Conservation (phyloP, 2,329 filamentous ascomycete species). For the Venturia effusa region DNA sequence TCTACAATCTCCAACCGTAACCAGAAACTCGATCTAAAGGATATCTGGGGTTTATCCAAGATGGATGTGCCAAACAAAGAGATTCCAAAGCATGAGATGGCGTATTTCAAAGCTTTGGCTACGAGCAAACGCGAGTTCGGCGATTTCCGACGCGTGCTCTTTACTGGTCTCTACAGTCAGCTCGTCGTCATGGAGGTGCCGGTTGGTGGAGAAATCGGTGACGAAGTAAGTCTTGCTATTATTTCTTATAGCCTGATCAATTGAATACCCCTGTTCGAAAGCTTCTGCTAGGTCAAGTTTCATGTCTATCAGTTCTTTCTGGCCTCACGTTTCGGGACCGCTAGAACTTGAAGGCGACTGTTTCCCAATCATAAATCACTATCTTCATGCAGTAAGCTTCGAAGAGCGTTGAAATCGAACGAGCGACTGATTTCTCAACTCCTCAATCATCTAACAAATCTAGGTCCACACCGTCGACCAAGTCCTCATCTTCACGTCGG, state of each 20-base stretch:
- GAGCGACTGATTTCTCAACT: neutral
- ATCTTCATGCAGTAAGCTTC: too few species aligned
- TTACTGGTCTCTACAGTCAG: conserved; percentile 52
- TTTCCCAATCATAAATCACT: too few species aligned
- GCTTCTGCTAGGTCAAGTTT: too few species aligned
- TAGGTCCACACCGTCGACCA: conserved; percentile 50
- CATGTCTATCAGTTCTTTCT: too few species aligned
- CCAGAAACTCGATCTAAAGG: neutral
- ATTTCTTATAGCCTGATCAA: neutral
- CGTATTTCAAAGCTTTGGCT: conserved; percentile 48
- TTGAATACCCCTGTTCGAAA: too few species aligned
- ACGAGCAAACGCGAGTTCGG: conserved; percentile 43
- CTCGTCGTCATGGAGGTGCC: conserved; percentile 56
- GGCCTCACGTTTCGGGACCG: too few species aligned
- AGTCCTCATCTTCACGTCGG: conserved; percentile 52
- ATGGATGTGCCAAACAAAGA: conserved; percentile 6
- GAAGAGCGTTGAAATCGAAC: neutral
- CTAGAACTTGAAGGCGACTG: too few species aligned
- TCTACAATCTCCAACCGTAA: neutral
- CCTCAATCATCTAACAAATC: neutral
- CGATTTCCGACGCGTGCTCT: conserved; percentile 51
- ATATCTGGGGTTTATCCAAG: neutral
- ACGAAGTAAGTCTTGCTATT: conserved; percentile 38
- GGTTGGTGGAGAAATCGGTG: conserved; percentile 53
- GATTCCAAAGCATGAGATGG: conserved; percentile 38